These are phyloP conservation scores for Ophiostoma tasmaniense DNA, from an alignment of 2,329 filamentous ascomycete species.

Conservation along the genomic window DNA sequence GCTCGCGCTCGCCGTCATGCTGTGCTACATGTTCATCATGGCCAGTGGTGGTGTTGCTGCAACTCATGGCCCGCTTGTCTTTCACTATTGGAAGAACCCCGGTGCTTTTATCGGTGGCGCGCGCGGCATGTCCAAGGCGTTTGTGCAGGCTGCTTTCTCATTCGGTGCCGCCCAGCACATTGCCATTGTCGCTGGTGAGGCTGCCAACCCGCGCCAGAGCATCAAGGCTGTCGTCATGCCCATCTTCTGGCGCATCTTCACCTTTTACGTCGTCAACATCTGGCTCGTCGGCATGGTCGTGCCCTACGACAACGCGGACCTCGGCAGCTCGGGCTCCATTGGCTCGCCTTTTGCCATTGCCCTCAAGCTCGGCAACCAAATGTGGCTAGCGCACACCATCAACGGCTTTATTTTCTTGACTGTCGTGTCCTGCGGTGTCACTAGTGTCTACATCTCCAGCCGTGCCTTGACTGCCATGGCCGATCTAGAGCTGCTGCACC, in stretches of 20 bases:
- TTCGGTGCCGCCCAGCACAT: background rate
- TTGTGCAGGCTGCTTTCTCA: background rate
- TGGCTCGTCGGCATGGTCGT: slow-evolving; percentile 2
- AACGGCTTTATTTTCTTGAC: background rate
- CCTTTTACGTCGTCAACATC: slow-evolving; percentile 3
- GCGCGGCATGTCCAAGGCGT: slow-evolving; percentile 1
- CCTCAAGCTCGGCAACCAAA: background rate
- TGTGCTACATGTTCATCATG: background rate
- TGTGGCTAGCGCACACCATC: background rate
- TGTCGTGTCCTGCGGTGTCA: background rate
- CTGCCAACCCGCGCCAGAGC: background rate
- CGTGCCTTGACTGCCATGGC: background rate
- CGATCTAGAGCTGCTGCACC: background rate
- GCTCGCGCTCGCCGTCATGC: slow-evolving; percentile 1
- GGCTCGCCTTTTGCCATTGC: background rate
- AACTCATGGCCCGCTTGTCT: background rate
- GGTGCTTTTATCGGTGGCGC: background rate
- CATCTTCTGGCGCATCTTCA: background rate
- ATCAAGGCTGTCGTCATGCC: background rate
- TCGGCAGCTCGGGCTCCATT: background rate
- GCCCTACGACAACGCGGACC: background rate
- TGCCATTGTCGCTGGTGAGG: background rate
- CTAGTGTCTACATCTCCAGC: background rate
- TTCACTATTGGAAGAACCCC: background rate
- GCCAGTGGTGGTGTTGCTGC: background rate